phyloP scores from a whole-genome alignment of 2,329 filamentous ascomycete species.

The Aspergillus uvarum region DNA sequence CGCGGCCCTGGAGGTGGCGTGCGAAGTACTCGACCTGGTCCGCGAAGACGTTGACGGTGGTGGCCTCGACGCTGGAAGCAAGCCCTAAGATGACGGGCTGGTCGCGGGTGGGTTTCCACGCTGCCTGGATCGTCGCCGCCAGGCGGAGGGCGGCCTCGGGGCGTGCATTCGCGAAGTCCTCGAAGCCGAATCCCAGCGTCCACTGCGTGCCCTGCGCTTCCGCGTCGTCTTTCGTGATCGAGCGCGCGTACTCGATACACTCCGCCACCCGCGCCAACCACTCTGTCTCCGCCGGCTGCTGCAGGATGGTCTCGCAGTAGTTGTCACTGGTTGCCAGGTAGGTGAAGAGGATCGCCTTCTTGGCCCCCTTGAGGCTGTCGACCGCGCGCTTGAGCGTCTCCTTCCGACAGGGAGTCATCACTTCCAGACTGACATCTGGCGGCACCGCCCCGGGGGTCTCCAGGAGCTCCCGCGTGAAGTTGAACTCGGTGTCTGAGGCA shows the following conservation, averaged over 20 bases:
- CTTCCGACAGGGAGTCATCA: slow-evolving; percentile 44
- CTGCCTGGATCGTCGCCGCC: too few relatives aligned
- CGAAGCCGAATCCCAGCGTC: too few relatives aligned
- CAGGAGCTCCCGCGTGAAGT: slow-evolving; percentile 80
- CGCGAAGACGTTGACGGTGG: slow-evolving; percentile 87
- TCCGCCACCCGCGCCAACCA: slow-evolving; percentile 59
- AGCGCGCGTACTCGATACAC: slow-evolving; percentile 80
- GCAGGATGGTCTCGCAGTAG: slow-evolving; percentile 81
- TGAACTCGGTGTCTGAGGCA: slow-evolving; percentile 86
- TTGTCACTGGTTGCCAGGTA: slow-evolving; percentile 80
- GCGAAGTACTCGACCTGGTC: slow-evolving; percentile 94
- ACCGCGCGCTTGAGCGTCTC: too few relatives aligned
- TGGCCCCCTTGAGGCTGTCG: too few relatives aligned
- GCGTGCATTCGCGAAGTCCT: too few relatives aligned
- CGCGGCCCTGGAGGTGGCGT: slow-evolving; percentile 69
- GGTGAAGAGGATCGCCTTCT: too few relatives aligned
- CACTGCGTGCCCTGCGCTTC: too few relatives aligned
- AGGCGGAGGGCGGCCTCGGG: too few relatives aligned
- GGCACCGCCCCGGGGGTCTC: slow-evolving; percentile 76
- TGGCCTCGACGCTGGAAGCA: slow-evolving; percentile 86
- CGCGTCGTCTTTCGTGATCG: too few relatives aligned
- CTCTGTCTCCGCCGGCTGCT: slow-evolving; percentile 80
- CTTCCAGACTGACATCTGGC: slow-evolving; percentile 79
- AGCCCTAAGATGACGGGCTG: slow-evolving; percentile 90
- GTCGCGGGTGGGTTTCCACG: slow-evolving; percentile 59